These are phyloP conservation scores for Vaccinium vitisidaea DNA, from an alignment of 148 eudicot genomes.

Conservation along the genomic window DNA sequence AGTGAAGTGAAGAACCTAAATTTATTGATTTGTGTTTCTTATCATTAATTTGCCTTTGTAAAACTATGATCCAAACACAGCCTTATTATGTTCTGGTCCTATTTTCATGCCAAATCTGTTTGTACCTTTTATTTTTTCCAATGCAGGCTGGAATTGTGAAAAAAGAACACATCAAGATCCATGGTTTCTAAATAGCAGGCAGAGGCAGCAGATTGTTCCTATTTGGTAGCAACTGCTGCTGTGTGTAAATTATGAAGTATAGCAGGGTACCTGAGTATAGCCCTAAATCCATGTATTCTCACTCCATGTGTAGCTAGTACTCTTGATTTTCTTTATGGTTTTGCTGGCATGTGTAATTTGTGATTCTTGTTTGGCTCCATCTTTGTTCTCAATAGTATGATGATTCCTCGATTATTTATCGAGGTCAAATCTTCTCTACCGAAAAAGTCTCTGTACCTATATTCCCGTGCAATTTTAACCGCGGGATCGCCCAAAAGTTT, in stretches of 20 bases:
- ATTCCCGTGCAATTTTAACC: too few species aligned
- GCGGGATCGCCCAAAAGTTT: too few species aligned
- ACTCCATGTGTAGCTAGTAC: background rate
- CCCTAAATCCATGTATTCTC: background rate
- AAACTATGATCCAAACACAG: background rate
- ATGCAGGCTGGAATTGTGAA: constrained; percentile 37
- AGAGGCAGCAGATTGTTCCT: background rate
- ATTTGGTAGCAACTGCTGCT: constrained; percentile 13
- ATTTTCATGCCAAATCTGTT: background rate
- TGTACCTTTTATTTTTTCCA: background rate
- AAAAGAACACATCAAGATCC: constrained; percentile 34
- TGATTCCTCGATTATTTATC: background rate
- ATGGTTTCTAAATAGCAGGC: constrained; percentile 23
- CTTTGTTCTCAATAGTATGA: background rate
- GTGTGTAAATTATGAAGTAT: background rate
- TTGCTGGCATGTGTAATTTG: background rate
- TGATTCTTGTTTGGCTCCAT: background rate
- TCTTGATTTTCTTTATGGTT: background rate
- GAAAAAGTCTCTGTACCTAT: too few species aligned
- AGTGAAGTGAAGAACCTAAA: background rate
- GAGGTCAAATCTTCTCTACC: background rate
- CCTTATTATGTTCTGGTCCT: background rate
- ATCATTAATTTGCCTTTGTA: background rate
- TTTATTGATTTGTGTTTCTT: background rate
- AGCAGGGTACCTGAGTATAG: background rate